phyloP scores from a whole-genome alignment of 805 yeast species.

The Komagataella pastoris region DNA sequence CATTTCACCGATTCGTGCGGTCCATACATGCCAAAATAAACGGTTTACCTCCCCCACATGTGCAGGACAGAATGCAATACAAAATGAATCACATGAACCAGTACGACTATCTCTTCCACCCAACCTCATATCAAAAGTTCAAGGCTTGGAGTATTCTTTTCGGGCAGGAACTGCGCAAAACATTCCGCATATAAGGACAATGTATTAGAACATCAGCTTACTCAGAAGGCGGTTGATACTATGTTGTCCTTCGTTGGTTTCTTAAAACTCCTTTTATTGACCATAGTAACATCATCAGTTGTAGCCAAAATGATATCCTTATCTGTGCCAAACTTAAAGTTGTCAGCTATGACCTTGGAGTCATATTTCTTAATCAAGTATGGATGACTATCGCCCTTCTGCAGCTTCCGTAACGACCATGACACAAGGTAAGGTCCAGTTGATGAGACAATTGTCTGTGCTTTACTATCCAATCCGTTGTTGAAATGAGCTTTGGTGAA shows the following conservation, averaged over 20 bases:
- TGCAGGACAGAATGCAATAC: conserved; percentile 8
- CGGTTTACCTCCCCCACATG: conserved; percentile 35
- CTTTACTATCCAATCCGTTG: conserved; percentile 51
- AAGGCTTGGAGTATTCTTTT: conserved; percentile 51
- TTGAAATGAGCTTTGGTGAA: conserved; percentile 75
- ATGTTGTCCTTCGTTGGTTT: conserved; percentile 32
- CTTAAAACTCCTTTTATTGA: conserved; percentile 43
- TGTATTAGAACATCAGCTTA: not conserved
- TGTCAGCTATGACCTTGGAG: conserved; percentile 57
- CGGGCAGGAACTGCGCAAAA: conserved; percentile 42
- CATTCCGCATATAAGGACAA: not conserved
- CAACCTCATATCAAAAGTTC: conserved; percentile 39
- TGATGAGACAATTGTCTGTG: conserved; percentile 58
- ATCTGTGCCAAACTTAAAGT: conserved; percentile 64
- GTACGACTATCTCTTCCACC: conserved; percentile 18
- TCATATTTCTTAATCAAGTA: conserved; percentile 54
- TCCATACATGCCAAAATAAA: conserved; percentile 51
- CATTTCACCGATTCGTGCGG: conserved; percentile 52
- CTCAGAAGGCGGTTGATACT: not conserved
- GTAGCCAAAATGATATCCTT: conserved; percentile 61
- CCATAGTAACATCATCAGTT: conserved; percentile 66
- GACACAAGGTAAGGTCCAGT: conserved; percentile 73
- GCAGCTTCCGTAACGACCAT: conserved; percentile 59
- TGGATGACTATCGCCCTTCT: conserved; percentile 36
- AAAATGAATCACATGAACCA: conserved; percentile 5